Evolutionary conservation across 2,329 filamentous ascomycete species (phyloP).

Genomic region (Calonectria hongkongensis): DNA sequence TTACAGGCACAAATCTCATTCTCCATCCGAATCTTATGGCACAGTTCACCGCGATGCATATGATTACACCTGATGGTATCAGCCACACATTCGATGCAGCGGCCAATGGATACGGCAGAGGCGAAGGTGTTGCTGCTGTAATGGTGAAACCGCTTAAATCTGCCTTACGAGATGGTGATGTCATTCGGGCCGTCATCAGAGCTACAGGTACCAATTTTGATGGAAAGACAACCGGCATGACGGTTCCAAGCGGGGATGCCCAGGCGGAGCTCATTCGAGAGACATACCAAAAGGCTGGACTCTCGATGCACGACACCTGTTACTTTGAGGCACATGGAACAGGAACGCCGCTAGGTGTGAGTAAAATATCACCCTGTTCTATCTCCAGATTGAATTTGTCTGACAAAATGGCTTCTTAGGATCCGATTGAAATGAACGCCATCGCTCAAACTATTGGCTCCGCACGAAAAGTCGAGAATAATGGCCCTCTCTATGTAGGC

Average conservation of each 20-base stretch:
- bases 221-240: slow-evolving; percentile 55
- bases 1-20: slow-evolving; percentile 21
- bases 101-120: slow-evolving; percentile 65
- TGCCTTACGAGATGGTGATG: slow-evolving; percentile 64
- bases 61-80: slow-evolving; percentile 17
- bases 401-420: background rate
- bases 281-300: slow-evolving; percentile 53
- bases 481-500: slow-evolving; percentile 2
- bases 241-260: slow-evolving; percentile 58
- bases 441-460: slow-evolving; percentile 28
- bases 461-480: background rate
- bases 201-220: slow-evolving; percentile 41
- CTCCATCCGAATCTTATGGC: slow-evolving; percentile 5
- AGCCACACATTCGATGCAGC: slow-evolving; percentile 34
- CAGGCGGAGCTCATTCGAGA: slow-evolving; percentile 57
- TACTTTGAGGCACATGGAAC: slow-evolving; percentile 49
- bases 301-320: slow-evolving; percentile 39
- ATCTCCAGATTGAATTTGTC: background rate
- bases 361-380: background rate
- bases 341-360: slow-evolving; percentile 32
- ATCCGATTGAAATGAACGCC: slow-evolving; percentile 29
- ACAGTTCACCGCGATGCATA: slow-evolving; percentile 26
- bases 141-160: slow-evolving; percentile 64
- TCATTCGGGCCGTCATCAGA: slow-evolving; percentile 56
- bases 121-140: slow-evolving; percentile 61